These are phyloP conservation scores for Hypoxylon fuscum DNA, from an alignment of 495 filamentous ascomycete genomes.

Conservation along the genomic window DNA sequence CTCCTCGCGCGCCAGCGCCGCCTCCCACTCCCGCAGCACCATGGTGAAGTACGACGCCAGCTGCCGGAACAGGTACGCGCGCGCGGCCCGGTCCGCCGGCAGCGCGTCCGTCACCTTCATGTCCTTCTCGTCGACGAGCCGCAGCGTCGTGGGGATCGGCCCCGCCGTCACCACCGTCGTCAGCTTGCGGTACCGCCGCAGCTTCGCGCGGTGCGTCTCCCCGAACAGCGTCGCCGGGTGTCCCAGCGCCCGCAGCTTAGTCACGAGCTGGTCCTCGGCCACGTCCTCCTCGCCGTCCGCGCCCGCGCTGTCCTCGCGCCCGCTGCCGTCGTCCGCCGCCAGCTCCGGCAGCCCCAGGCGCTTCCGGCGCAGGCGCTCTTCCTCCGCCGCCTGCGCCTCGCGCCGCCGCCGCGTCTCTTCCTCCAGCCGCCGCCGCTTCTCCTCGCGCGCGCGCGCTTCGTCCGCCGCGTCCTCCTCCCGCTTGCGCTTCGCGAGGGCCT, in stretches of 20 bases:
- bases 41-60: slow-evolving; percentile 92
- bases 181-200: slow-evolving; percentile 74
- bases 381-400: slow-evolving; percentile 75
- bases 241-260: slow-evolving; percentile 72
- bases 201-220: slow-evolving; percentile 73
- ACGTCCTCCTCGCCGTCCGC: slow-evolving; percentile 67
- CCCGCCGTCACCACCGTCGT: slow-evolving; percentile 59
- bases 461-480: slow-evolving; percentile 86
- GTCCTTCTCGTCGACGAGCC: slow-evolving; percentile 78
- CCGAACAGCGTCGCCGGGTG: slow-evolving; percentile 84
- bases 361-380: slow-evolving; percentile 58
- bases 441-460: slow-evolving; percentile 72
- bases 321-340: slow-evolving; percentile 44
- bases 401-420: slow-evolving; percentile 75
- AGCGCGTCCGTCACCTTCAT: slow-evolving; percentile 82
- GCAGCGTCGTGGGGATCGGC: slow-evolving; percentile 73
- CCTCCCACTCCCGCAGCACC: slow-evolving; percentile 87
- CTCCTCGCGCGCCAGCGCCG: slow-evolving; percentile 73
- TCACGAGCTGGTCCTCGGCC: slow-evolving; percentile 71
- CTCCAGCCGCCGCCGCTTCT: slow-evolving; percentile 80
- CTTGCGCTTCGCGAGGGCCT: slow-evolving; percentile 79
- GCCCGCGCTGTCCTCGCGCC: slow-evolving; percentile 16
- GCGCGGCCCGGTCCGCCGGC: slow-evolving; percentile 62
- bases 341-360: slow-evolving; percentile 76
- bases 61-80: slow-evolving; percentile 80